Base-by-base conservation (phyloP, 169 alveolate species). In the Theileria equi region DNA sequence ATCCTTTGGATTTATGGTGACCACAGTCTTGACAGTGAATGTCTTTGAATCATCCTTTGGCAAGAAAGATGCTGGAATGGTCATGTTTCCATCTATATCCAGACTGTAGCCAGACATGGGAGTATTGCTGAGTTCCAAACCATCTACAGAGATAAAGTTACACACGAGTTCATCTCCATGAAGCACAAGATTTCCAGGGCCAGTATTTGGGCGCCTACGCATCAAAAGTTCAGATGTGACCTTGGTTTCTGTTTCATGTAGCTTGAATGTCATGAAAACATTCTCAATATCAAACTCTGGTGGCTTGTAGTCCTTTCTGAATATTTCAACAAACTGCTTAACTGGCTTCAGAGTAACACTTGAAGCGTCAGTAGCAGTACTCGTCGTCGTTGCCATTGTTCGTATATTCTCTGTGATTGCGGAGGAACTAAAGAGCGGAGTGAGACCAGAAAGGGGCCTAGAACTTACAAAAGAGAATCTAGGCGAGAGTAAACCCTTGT, bases 101-200 rank as follows among this genome's bases (percentile, higher is more conserved):
- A 82, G 68, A 6, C 65, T 78, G 80, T 87, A 87, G 21, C 89
- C 86, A 17, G 78, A 53, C 2, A 77, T 11, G 48, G 86, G 41
- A 25, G 79, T 78, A 32, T 88, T 92, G 5, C 35, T 71, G 47
- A 89, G 80, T 52, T 44, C 82, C 29, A 58, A 59, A 26, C 92
- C 93, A 40, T 90, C 81, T 10, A 94, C 76, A 23, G 49, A 21
- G 40, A 94, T 92, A 29, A 76, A 72, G 50, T 76, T 81, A 48
- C 91, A 86, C 41, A 69, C 81, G 53, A 94, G 84, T 10, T 91
- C 95, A 50, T 92, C 93, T 17, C 96, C 96, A 67, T 91, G 90
- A 43, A 93, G 79, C 8, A 88, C 80, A 59, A 93, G 76, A 64
- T 91, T 94, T 19, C 88, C 80, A 13, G 91, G 90, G 16, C 29